Percentiles rank a stretch among this genome's conserved stretches.
phyloP scores from a whole-genome alignment of 257 asterid species.

The Primulina tabacum region DNA sequence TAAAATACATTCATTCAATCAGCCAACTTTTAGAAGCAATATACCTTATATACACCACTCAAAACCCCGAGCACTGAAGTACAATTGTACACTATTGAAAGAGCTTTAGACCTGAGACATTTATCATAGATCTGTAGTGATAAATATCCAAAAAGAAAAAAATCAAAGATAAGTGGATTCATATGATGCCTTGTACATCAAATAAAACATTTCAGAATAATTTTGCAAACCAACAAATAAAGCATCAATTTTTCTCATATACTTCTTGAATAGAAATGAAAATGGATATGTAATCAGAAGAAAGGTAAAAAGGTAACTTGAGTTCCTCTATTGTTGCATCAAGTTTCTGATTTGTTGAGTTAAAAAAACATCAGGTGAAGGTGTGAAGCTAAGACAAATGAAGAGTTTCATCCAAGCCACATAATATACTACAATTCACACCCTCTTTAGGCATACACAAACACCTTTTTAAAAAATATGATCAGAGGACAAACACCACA shows the following conservation, averaged over 20 bases:
- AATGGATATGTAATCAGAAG: slow-evolving; percentile 5
- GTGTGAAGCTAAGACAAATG: slow-evolving; percentile 14
- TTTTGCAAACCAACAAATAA: slow-evolving; percentile 10
- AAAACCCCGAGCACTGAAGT: slow-evolving; percentile 75
- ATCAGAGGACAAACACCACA: neutral
- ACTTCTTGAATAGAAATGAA: slow-evolving; percentile 19
- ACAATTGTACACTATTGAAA: slow-evolving; percentile 77
- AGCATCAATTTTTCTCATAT: neutral
- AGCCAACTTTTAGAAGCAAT: slow-evolving; percentile 23
- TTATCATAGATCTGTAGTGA: slow-evolving; percentile 75
- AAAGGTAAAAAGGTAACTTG: slow-evolving; percentile 5
- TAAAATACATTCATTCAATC: slow-evolving; percentile 23
- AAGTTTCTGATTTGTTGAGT: slow-evolving; percentile 8
- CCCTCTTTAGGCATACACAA: neutral
- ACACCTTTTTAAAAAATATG: neutral
- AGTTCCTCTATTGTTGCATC: slow-evolving; percentile 16
- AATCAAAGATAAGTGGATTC: slow-evolving; percentile 21
- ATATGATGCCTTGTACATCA: slow-evolving; percentile 14
- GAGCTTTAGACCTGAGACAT: slow-evolving; percentile 64
- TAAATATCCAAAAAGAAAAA: neutral
- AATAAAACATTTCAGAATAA: slow-evolving; percentile 7
- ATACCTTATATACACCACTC: slow-evolving; percentile 92
- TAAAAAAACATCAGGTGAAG: slow-evolving; percentile 9
- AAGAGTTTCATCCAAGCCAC: neutral
- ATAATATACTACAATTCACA: slow-evolving; percentile 1